Evolutionary conservation across 2,329 filamentous ascomycete species (phyloP), one percentile per base, ranked within the genome.

Genomic region (Blumeriella jaapii): DNA sequence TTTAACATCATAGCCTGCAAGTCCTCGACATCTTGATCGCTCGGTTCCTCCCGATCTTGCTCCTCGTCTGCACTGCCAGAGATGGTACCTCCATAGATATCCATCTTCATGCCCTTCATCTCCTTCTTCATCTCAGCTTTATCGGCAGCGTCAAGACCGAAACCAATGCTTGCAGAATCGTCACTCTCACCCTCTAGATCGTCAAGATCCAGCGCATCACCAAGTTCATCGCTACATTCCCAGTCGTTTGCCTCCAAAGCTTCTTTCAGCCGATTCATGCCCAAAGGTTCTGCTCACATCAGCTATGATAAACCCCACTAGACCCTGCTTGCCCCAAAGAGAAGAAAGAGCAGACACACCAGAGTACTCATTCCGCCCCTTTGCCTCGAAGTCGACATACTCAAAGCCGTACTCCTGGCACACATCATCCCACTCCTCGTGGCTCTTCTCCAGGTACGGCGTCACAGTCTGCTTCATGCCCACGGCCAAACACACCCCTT

Each of bases 181-280:
- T 46, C 51, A 12, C 53, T 49, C 7, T 45, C 45, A 18, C 42
- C 45, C 39, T 61, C 57, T 28, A 61, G 45, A 11, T 59, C 55
- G 2, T 51, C 57, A 19, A 59, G 55, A 14, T 59, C 55, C 1
- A 58, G 53, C 24, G 59, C 55, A 2, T 55, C 56, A 41, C 34
- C 48, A 11, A 57, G 49, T 1, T 56, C 56, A 38, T 61, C 58
- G 6, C 45, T 52, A 11, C 45, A 53, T 2, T 61, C 63, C 77
- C 77, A 82, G 54, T 79, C 75, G 50, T 79, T 81, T 11, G 74
- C 62, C 49, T 80, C 67, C 10, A 82, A 55, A 0, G 75, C 76
- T 50, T 81, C 74, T 6, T 63, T 61, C 2, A 73, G 63, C 7
- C 77, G 64, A 1, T 68, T 61, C 23, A 79, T 63, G 11, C 75